Evolutionary conservation across 2,329 filamentous ascomycete genomes (phyloP), one percentile per base, ranked within the genome.

Genomic region (Aspergillus sojae): DNA sequence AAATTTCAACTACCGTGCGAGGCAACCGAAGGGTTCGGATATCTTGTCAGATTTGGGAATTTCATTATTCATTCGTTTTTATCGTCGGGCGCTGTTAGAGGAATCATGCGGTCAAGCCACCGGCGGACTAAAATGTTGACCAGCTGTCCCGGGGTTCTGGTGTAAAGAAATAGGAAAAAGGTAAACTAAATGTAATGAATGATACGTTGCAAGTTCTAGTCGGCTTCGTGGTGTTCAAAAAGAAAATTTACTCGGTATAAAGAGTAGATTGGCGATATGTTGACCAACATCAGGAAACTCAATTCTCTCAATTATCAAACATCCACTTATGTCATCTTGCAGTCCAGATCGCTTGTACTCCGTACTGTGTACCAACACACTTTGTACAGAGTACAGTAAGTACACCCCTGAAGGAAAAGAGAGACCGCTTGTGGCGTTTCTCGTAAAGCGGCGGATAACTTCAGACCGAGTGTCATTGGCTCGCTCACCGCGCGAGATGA

Each of bases 31-130:
- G 23, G 11, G 45, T 26, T 48, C 45, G 21, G 39, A 41, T 41
- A 41, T 41, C 16, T 41, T 41, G 39, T 41, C 39, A 41, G 39
- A 41, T 41, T 41, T 41, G 39, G 39, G 19, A 41, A n/a, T 41
- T 41, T 41, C 39, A 41, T 41, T 41, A 41, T n/a, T 41, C 39
- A 41, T 21, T 46, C 43, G 5, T 26, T 26, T 26, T 12, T 11
- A 50, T 50, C 26, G 4, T 32, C 19, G 48, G 48, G 48, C 48
- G 14, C 28, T 5, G 28, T n/a, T 1, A n/a, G 14, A 34, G 28
- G 14, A 21, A 52, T 52, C 48, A 52, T 52, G 48, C 19, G 48
- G 48, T 52, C 48, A 52, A 52, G 48, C 48, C 28, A 52, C 28
- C 23, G 19, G 16, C 23, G 11, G 23, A 26, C 12, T 26, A 26